Evolutionary conservation across 805 yeast species (phyloP), one percentile per base, ranked within the genome.

Genomic region (Priceomyces melissophilus): DNA sequence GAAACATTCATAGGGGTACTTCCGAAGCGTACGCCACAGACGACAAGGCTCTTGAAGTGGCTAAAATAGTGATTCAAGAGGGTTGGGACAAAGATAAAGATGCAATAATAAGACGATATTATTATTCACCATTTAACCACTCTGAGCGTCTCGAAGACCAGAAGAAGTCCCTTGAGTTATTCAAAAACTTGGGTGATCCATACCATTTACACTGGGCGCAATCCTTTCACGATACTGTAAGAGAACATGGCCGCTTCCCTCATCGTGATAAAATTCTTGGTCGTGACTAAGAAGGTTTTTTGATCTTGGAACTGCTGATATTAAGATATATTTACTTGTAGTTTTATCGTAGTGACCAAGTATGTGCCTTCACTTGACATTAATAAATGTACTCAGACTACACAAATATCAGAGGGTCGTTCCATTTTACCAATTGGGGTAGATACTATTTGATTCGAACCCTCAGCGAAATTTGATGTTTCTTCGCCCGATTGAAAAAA

Each of bases 181-280:
- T 39, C 25, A 39, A 32, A 8, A 32, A 35, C 4, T 32, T 39
- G n/a, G 39, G 38, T 10, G 42, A 39, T 13, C 38, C 42, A 4
- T 15, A 15, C 15, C 38, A 39, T 34, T 28, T 39, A 12, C 35
- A 28, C 30, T 39, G 42, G 38, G 42, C 42, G 6, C 17, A 13
- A 13, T 20, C 10, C 10, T 39, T 39, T 16, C 25, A 35, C 26
- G 33, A 39, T 15, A 34, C 38, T 2, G 26, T 39, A 10, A 30
- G 29, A 14, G 31, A 32, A 4, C 11, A 34, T 20, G 35, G 38
- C 4, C 23, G 42, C 7, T 39, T 39, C 15, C 38, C 42, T 7
- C 42, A 34, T 28, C 13, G 42, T 14, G 42, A 39, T 29, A 15
- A 3, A 10, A 33, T 39, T 12, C 50, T 52, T 13, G 25, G 25